These are phyloP conservation scores for Euphorbia celastroides DNA, from an alignment of 441 rosid genomes.

Conservation along the genomic window DNA sequence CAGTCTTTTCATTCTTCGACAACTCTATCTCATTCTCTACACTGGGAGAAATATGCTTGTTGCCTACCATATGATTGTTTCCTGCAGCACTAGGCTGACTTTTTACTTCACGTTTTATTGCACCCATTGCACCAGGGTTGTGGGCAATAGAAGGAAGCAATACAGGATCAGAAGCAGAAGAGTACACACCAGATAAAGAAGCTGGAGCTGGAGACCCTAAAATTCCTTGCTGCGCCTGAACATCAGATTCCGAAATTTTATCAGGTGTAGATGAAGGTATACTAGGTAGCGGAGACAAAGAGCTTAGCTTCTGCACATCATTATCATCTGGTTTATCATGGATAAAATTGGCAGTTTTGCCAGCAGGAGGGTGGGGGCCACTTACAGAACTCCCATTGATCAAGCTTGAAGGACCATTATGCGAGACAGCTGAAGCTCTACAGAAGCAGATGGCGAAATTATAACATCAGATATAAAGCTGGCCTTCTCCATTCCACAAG, in stretches of 20 bases:
- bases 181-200: conserved; percentile 30
- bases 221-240: conserved; percentile 32
- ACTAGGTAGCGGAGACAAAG: conserved; percentile 13
- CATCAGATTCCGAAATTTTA: neutral
- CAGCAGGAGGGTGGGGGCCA: conserved; percentile 17
- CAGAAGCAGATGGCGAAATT: conserved; percentile 8
- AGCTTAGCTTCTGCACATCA: conserved; percentile 23
- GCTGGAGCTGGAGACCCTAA: conserved; percentile 21
- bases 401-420: conserved; percentile 35
- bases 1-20: conserved; percentile 20
- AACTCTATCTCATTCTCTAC: conserved; percentile 15
- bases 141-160: conserved; percentile 23
- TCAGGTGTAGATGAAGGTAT: conserved; percentile 22
- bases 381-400: conserved; percentile 35
- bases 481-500: neutral
- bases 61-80: conserved; percentile 29
- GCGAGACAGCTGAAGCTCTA: conserved; percentile 31
- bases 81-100: conserved; percentile 28
- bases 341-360: conserved; percentile 18
- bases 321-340: conserved; percentile 26
- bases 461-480: neutral
- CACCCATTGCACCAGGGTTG: conserved; percentile 27
- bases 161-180: conserved; percentile 41
- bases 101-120: conserved; percentile 27
- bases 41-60: conserved; percentile 13